Percentiles rank a stretch among this genome's conserved stretches.
phyloP scores from a whole-genome alignment of 2,329 filamentous ascomycete genomes.

The Microdochium paspali region DNA sequence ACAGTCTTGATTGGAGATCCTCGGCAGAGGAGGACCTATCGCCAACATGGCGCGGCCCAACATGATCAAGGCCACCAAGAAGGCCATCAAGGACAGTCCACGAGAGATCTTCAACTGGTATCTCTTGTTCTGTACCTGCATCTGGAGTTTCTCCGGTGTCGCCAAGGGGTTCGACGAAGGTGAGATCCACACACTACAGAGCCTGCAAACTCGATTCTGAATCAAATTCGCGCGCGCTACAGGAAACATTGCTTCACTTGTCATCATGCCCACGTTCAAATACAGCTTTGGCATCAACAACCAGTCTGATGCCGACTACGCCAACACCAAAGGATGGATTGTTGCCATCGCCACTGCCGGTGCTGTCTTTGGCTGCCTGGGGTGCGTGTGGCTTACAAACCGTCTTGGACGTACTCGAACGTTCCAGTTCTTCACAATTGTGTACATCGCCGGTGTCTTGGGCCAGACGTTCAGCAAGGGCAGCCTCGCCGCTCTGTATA shows the following conservation, averaged over 20 bases:
- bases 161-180: constrained; percentile 21
- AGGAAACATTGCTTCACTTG: constrained; percentile 20
- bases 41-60: background rate
- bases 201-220: no score
- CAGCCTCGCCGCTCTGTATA: constrained; percentile 14
- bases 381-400: constrained; percentile 14
- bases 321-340: constrained; percentile 21
- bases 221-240: no score
- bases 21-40: background rate
- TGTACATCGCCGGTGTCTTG: constrained; percentile 25
- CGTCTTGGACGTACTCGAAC: constrained; percentile 12
- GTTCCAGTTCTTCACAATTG: constrained; percentile 16
- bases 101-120: constrained; percentile 19
- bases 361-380: constrained; percentile 17
- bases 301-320: constrained; percentile 13
- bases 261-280: constrained; percentile 17
- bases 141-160: constrained; percentile 19
- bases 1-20: background rate
- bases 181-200: background rate
- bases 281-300: constrained; percentile 12
- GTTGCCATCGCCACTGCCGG: constrained; percentile 19
- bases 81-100: constrained; percentile 14
- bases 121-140: constrained; percentile 12
- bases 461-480: constrained; percentile 19
- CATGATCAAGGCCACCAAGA: constrained; percentile 15